Evolutionary conservation across 495 filamentous ascomycete genomes (phyloP), one percentile per base, ranked within the genome.

Genomic region (Aspergillus panamensis): DNA sequence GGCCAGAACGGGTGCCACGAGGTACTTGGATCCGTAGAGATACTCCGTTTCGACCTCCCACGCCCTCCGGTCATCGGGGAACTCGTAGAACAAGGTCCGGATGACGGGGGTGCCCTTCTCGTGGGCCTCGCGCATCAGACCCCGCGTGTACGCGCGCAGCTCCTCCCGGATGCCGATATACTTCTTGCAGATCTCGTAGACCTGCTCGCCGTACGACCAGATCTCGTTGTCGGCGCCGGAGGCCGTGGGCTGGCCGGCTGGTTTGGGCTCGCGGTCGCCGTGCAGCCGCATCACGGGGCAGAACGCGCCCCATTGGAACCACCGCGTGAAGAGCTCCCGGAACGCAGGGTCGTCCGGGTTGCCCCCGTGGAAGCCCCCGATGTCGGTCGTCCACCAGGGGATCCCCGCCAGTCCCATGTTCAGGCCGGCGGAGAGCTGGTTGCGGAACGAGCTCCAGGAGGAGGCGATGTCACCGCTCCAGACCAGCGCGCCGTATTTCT

Each of bases 261-360:
- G 73, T 59, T 76, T 71, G 8, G 81, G 82, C 56, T 82, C 77
- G n/a, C 82, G 76, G 64, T 83, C 80, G 17, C 82, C 82, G 58
- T 85, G 82, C 17, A 84, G 66, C 9, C 82, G 71, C 74, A 85
- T 82, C 6, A 84, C 82, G 30, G 82, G 81, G 56, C 80, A 84
- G 65, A 83, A 85, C 1, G 80, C 65, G 2, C 80, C 82, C 80
- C 80, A 84, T 58, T 84, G 82, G 64, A 84, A 85, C 82, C 82
- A 85, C 2, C 82, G 72, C 5, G 78, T 76, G 62, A 85, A 81
- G 13, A 85, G 67, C 56, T 85, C 82, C 2, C 80, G 65, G 64
- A 85, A 85, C 0, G 59, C 72, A n/a, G 70, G 66, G 51, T 82
- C 77, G 35, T 73, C 68, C 0, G 80, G 76, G 44, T 81, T 74